A percentile compares a stretch with the other conserved stretches of the same genome.
These are phyloP conservation scores for Cnidoscolus chayamansa DNA, from an alignment of 441 rosid genomes.

Conservation along the genomic window DNA sequence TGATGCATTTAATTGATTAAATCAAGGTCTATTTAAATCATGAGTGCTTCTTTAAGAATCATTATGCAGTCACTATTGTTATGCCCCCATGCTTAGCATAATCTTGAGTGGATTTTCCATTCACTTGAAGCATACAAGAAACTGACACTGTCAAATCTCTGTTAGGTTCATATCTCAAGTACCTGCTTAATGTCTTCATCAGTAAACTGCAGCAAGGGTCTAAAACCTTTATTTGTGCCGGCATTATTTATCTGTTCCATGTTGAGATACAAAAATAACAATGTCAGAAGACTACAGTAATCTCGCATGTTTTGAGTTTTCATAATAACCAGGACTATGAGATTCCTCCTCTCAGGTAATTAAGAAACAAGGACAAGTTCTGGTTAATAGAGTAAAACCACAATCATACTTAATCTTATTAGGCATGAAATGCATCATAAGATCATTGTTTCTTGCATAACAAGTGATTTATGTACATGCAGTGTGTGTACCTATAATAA, in stretches of 20 bases:
- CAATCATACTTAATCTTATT: not conserved
- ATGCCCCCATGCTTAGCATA: not conserved
- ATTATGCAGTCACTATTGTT: not conserved
- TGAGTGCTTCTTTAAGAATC: not conserved
- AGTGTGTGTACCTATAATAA: not conserved
- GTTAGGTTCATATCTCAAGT: not conserved
- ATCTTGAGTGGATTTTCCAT: not conserved
- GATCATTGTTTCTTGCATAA: not conserved
- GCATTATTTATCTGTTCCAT: conserved; percentile 72
- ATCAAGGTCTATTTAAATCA: not conserved
- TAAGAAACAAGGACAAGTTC: not conserved
- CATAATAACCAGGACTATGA: not conserved
- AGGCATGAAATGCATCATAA: not conserved
- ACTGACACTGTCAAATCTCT: not conserved
- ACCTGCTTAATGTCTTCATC: conserved; percentile 87
- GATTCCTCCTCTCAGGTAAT: not conserved
- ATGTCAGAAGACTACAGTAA: not conserved
- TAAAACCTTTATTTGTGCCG: conserved; percentile 88
- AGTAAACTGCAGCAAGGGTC: conserved; percentile 74
- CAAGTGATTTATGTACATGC: not conserved
- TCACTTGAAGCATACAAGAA: not conserved
- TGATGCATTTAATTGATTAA: not conserved
- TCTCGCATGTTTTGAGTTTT: not conserved
- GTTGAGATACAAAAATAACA: conserved; percentile 16
- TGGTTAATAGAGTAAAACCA: not conserved